Percentiles rank a stretch among this genome's conserved stretches.
phyloP scores from a whole-genome alignment of 2,329 filamentous ascomycete genomes.

The Chaetomium globosum region DNA sequence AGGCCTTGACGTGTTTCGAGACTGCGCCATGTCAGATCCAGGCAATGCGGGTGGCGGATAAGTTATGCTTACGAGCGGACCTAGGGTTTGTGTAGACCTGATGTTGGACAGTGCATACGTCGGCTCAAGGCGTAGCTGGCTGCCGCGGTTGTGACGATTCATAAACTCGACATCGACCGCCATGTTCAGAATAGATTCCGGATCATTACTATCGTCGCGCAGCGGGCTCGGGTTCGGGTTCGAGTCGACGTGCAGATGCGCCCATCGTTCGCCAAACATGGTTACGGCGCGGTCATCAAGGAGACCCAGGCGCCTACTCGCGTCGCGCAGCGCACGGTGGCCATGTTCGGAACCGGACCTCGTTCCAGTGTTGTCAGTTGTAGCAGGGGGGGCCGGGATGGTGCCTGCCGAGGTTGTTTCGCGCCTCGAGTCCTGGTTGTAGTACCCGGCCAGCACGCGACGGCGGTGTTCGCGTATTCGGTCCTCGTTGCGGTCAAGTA shows the following conservation, averaged over 20 bases:
- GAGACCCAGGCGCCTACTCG: slow-evolving; percentile 3
- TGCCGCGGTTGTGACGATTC: slow-evolving; percentile 17
- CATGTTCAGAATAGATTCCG: slow-evolving; percentile 20
- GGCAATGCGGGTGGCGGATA: not conserved
- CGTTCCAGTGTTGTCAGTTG: slow-evolving; percentile 12
- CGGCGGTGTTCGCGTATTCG: slow-evolving; percentile 35
- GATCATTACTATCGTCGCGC: slow-evolving; percentile 23
- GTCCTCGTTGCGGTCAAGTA: slow-evolving; percentile 26
- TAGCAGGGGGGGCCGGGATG: not conserved
- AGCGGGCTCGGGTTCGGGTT: slow-evolving; percentile 24
- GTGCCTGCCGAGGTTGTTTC: not conserved
- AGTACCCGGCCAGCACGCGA: slow-evolving; percentile 29
- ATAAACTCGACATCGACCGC: slow-evolving; percentile 30
- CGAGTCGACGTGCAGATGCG: slow-evolving; percentile 36
- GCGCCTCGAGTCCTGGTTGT: slow-evolving; percentile 15
- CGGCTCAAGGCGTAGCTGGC: slow-evolving; percentile 25
- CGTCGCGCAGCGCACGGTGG: slow-evolving; percentile 20
- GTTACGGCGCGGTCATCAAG: slow-evolving; percentile 32
- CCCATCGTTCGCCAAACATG: slow-evolving; percentile 37
- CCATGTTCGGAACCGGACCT: slow-evolving; percentile 16
- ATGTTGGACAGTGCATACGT: slow-evolving; percentile 32
- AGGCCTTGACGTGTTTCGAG: slow-evolving; percentile 21
- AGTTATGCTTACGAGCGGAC: slow-evolving; percentile 24
- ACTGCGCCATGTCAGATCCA: slow-evolving; percentile 26
- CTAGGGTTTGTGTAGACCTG: slow-evolving; percentile 31